A percentile compares a stretch with the other conserved stretches of the same genome.
phyloP scores from a whole-genome alignment of 768 basidiomycete genomes.

The Atractiella rhizophila region DNA sequence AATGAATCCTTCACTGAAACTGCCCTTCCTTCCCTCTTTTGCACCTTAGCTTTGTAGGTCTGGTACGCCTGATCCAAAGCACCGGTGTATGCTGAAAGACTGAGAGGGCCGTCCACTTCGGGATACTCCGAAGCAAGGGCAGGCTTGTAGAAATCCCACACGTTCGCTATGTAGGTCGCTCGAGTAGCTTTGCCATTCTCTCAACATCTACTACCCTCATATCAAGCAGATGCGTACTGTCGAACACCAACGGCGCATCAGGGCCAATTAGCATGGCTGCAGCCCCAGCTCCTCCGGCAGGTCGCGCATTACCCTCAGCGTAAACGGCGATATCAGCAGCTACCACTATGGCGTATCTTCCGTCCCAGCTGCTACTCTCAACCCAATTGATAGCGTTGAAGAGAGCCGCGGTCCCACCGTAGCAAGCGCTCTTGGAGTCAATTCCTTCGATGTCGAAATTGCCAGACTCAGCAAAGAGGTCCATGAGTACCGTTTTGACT shows the following conservation, averaged over 20 bases:
- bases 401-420: conserved; percentile 90
- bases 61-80: conserved; percentile 76
- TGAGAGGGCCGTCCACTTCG: conserved; percentile 87
- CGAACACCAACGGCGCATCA: conserved; percentile 75
- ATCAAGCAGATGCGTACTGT: conserved; percentile 38
- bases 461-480: conserved; percentile 72
- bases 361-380: conserved; percentile 87
- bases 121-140: conserved; percentile 84
- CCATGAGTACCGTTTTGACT: conserved; percentile 94
- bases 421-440: conserved; percentile 98
- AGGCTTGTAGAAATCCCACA: conserved; percentile 89
- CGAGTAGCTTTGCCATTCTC: conserved; percentile 46
- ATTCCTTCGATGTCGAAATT: conserved; percentile 97
- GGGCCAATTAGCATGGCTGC: conserved; percentile 87
- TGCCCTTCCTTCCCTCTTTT: conserved; percentile 26
- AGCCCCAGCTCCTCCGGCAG: conserved; percentile 90
- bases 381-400: conserved; percentile 99
- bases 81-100: conserved; percentile 78
- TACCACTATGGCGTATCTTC: conserved; percentile 87
- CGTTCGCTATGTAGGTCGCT: conserved; percentile 90
- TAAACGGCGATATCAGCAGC: conserved; percentile 95
- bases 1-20: conserved; percentile 61
- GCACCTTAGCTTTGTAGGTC: conserved; percentile 55
- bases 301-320: conserved; percentile 78
- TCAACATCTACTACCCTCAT: background rate